A percentile compares a stretch with the other conserved stretches of the same genome.
Evolutionary conservation across 208 protist species (phyloP).

Genomic region (Crithidia expoeki): DNA sequence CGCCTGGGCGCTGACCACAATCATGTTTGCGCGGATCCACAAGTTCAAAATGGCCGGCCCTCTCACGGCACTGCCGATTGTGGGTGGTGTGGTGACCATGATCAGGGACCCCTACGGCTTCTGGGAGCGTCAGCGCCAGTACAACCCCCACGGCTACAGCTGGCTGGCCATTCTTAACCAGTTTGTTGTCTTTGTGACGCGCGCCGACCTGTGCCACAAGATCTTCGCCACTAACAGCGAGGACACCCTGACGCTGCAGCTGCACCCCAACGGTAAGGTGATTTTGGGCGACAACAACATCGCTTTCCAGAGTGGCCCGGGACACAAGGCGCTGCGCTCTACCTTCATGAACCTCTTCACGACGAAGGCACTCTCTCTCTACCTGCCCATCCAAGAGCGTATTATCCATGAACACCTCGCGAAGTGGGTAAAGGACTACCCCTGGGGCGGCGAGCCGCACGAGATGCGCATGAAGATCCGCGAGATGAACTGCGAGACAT

Average conservation of each 20-base stretch:
- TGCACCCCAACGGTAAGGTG: conserved; percentile 83
- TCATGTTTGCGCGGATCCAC: conserved; percentile 73
- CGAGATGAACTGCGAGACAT: conserved; percentile 93
- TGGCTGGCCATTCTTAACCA: conserved; percentile 76
- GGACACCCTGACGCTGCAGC: conserved; percentile 73
- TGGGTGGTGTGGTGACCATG: conserved; percentile 79
- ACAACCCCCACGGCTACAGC: conserved; percentile 78
- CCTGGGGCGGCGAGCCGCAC: conserved; percentile 54
- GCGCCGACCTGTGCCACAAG: conserved; percentile 80
- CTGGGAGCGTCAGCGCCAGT: conserved; percentile 84
- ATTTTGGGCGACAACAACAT: conserved; percentile 90
- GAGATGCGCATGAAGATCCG: conserved; percentile 88
- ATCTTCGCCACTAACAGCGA: conserved; percentile 84
- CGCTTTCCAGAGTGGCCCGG: conserved; percentile 83
- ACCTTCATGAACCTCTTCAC: conserved; percentile 90
- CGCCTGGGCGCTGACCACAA: conserved; percentile 59
- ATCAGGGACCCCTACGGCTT: conserved; percentile 81
- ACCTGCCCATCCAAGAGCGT: conserved; percentile 81
- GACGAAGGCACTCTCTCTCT: conserved; percentile 83
- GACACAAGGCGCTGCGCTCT: conserved; percentile 80
- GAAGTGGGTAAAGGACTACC: conserved; percentile 68
- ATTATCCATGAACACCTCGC: conserved; percentile 72
- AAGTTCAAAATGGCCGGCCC: conserved; percentile 77
- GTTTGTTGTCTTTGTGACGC: conserved; percentile 81
- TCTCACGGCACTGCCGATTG: conserved; percentile 55